A percentile compares a stretch with the other conserved stretches of the same genome.
Conservation (phyloP, 1,284 basidiomycete species). For the Tylopilus sp. region DNA sequence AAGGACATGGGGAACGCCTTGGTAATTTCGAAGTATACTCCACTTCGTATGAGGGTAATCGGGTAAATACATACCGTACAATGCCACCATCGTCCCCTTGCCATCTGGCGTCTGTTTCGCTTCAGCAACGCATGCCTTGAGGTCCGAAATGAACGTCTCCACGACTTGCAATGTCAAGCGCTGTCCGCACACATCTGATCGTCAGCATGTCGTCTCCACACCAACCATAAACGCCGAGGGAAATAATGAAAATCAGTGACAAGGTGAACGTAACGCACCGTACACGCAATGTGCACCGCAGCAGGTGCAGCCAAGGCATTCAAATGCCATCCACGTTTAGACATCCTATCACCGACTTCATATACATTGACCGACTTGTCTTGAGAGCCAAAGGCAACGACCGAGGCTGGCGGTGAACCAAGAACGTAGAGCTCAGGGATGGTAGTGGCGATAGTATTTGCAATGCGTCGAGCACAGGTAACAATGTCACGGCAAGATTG, state of each 20-base stretch:
- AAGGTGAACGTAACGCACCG: constrained; percentile 63
- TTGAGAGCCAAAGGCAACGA: constrained; percentile 88
- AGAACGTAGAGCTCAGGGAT: constrained; percentile 88
- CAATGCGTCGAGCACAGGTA: constrained; percentile 75
- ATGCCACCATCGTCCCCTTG: constrained; percentile 85
- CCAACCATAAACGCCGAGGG: not conserved
- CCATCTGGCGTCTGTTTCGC: constrained; percentile 67
- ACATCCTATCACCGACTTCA: constrained; percentile 93
- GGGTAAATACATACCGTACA: constrained; percentile 79
- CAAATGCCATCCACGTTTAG: constrained; percentile 89
- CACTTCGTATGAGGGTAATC: not conserved
- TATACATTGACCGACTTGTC: constrained; percentile 75
- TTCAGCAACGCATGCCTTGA: constrained; percentile 81
- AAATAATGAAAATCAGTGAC: not conserved
- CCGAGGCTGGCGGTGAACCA: constrained; percentile 91
- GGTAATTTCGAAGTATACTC: too few species aligned
- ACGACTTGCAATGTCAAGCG: constrained; percentile 82
- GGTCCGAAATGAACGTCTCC: constrained; percentile 83
- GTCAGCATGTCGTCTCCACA: not conserved
- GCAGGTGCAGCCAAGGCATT: constrained; percentile 86
- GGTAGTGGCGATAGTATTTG: constrained; percentile 69
- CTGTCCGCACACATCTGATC: constrained; percentile 47
- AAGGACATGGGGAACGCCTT: not conserved
- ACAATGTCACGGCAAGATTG: constrained; percentile 90
- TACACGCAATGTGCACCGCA: constrained; percentile 95